Conservation (phyloP, 495 filamentous ascomycete species). For the Penicillium ucsense region DNA sequence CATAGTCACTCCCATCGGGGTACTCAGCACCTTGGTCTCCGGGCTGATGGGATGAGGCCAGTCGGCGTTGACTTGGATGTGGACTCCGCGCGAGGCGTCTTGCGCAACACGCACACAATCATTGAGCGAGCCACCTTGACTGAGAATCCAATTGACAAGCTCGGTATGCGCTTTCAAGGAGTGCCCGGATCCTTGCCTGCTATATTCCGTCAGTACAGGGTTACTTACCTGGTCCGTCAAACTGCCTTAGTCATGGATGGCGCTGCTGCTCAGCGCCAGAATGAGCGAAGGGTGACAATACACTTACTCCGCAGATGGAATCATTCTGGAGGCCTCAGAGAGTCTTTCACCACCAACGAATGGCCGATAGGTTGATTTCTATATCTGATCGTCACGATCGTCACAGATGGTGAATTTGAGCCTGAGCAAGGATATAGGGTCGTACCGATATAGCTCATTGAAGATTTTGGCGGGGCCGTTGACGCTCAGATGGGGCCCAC, state of each 20-base stretch:
- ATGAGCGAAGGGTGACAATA: no score
- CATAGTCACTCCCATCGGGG: slow-evolving; percentile 37
- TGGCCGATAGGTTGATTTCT: no score
- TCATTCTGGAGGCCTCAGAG: neutral
- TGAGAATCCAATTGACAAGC: slow-evolving; percentile 33
- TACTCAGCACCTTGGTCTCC: slow-evolving; percentile 33
- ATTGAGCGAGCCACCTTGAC: slow-evolving; percentile 33
- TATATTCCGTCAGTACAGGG: slow-evolving; percentile 5
- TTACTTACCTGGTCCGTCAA: neutral
- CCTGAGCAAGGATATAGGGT: neutral
- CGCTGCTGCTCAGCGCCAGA: no score
- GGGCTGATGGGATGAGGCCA: slow-evolving; percentile 14
- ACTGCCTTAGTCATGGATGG: no score
- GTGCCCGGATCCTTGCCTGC: slow-evolving; percentile 3
- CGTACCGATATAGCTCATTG: slow-evolving; percentile 5
- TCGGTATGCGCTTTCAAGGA: slow-evolving; percentile 20
- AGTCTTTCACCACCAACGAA: no score
- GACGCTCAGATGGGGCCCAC: slow-evolving; percentile 4
- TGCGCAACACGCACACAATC: slow-evolving; percentile 31
- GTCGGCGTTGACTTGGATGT: slow-evolving; percentile 32
- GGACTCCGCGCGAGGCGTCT: slow-evolving; percentile 34
- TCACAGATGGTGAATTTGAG: neutral
- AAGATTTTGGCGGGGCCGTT: slow-evolving; percentile 8
- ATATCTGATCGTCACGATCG: neutral
- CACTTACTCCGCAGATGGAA: slow-evolving; percentile 3